Evolutionary conservation across 129 eudicot species (phyloP), one percentile per base, ranked within the genome.

Genomic region (Arctium lappa): DNA sequence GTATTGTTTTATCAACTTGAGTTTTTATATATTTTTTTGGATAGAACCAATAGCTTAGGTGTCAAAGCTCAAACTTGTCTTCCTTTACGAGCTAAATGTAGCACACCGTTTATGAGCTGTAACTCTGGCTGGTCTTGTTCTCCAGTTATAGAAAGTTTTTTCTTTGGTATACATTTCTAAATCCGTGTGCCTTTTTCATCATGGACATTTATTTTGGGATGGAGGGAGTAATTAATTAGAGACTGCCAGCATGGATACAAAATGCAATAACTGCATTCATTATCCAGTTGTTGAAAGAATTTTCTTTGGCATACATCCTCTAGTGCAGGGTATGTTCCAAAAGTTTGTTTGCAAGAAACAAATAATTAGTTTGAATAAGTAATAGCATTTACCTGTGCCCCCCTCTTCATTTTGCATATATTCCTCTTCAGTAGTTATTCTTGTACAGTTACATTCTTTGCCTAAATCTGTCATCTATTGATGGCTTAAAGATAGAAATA

Each of bases 41-140:
- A 65, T 65, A 66, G 71, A 66, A 16, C 18, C 68, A 11, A 69
- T 32, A 69, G 72, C 38, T 68, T 75, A 46, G 68, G 6, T 15
- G 7, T n/a, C 72, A n/a, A 77, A 77, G 69, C 73, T 36, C 56
- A 77, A 37, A 77, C 27, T 37, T 77, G 72, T 56, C 50, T 77
- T 77, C 72, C 32, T 50, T 36, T 46, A 18, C 40, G 66, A 75
- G 22, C 63, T 2, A 8, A 8, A 76, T 32, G 70, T 31, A 7
- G 46, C 3, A 44, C 31, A 74, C 78, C 79, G 12, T 75, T 42
- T 39, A 34, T 30, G 22, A 40, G 63, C 63, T 74, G 10, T 74
- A 42, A 42, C 38, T 46, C 9, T 29, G 7, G 65, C 78, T 0
- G n/a, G 22, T 42, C 27, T 16, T 15, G 65, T 56, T 15, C 18